Conservation (phyloP, 306 rosid genomes). For the Quercus aquifolioides region DNA sequence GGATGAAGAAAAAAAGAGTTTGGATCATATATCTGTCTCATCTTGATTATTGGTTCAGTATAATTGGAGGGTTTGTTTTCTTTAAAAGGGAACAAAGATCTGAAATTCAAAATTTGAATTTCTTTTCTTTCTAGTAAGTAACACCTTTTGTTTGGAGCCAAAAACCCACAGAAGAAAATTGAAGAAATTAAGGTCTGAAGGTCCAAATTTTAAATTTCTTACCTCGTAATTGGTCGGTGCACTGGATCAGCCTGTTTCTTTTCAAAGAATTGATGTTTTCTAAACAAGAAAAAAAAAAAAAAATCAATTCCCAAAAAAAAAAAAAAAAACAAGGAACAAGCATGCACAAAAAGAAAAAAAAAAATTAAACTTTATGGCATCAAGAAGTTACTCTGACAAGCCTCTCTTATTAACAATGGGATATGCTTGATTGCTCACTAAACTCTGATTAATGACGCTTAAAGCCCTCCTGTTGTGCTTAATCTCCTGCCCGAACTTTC, state of each 20-base stretch:
- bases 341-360: not conserved
- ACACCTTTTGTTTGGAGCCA: not conserved
- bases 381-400: slow-evolving; percentile 53
- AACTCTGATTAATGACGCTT: slow-evolving; percentile 56
- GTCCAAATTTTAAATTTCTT: slow-evolving; percentile 39
- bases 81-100: not conserved
- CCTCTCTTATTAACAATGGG: slow-evolving; percentile 87
- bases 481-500: slow-evolving; percentile 50
- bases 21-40: not conserved
- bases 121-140: not conserved
- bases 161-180: not conserved
- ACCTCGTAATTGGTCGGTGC: slow-evolving; percentile 94
- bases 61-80: not conserved
- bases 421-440: slow-evolving; percentile 53
- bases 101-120: slow-evolving; percentile 15
- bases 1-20: not conserved
- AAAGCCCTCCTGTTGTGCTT: slow-evolving; percentile 74
- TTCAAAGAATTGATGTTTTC: slow-evolving; percentile 55
- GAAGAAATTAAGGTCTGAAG: not conserved
- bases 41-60: not conserved
- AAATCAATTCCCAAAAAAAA: slow-evolving; percentile 3
- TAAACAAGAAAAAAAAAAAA: slow-evolving; percentile 22
- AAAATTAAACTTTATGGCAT: too few relatives aligned
- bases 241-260: slow-evolving; percentile 91
- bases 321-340: not conserved